Base-by-base conservation (phyloP, 208 protist genomes). In the Paratrypanosoma confusum region DNA sequence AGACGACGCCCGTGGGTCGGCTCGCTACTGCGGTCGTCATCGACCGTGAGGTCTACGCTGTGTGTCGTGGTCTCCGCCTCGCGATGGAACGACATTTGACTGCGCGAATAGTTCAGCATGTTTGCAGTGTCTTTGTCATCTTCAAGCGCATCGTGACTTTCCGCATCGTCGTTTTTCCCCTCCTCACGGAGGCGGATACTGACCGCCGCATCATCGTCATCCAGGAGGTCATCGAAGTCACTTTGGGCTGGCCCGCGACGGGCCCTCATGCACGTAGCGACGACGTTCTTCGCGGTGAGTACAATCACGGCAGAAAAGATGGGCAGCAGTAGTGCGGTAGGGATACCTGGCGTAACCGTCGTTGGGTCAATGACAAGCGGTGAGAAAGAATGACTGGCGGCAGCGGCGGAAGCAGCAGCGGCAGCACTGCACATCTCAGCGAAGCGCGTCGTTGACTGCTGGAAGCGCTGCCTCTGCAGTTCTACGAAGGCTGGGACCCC, bases 401-500 rank as follows among this genome's bases (percentile, higher is more conserved):
- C 29, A 34, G 10, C 29, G n/a, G 11, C 29, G 11, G 10, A 14
- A 10, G 29, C 10, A 34, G 29, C 10, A 10, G 29, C 10, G 11
- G 29, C 10, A 10, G 29, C 10, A n/a, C n/a, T 34, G 29, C 10
- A 14, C n/a, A n/a, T n/a, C 11, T 26, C 34, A 40, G 35, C 31
- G 27, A 63, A 28, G 13, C 50, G 44, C n/a, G 23, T 18, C 34
- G 37, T 31, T 14, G 46, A 42, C 21, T 32, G 23, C 28, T 57
- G 29, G 14, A 68, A 54, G 18, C 39, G 51, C 24, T 48, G 38
- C 21, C 43, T 46, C 33, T 86, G 68, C 23, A 83, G 20, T 34
- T 87, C 77, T 7, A 78, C 64, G 16, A 86, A 57, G 1, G 69
- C 55, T 14, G 76, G 79, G 13, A 92, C 56, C 23, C 75, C 74